phyloP scores from a whole-genome alignment of 257 asterid species.

The Ophiorrhiza pumila region DNA sequence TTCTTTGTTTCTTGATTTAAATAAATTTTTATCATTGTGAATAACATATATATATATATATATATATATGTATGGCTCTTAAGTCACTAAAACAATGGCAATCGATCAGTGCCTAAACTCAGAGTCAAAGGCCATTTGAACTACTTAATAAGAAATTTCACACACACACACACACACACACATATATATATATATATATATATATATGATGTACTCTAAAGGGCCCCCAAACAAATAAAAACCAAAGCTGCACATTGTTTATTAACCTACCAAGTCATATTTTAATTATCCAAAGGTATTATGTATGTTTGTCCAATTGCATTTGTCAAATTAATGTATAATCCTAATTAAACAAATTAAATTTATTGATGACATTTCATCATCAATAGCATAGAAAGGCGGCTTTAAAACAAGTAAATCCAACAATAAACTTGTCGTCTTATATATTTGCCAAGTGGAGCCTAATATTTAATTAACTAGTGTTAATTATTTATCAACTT shows the following conservation, averaged over 20 bases:
- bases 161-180: too few relatives aligned
- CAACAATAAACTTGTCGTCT: not conserved
- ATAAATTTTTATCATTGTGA: too few relatives aligned
- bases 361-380: not conserved
- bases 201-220: too few relatives aligned
- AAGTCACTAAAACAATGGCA: too few relatives aligned
- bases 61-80: too few relatives aligned
- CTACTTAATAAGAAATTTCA: too few relatives aligned
- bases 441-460: not conserved
- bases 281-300: not conserved
- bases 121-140: too few relatives aligned
- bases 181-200: too few relatives aligned
- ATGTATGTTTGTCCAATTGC: not conserved
- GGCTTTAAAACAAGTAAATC: not conserved
- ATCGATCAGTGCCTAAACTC: too few relatives aligned
- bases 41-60: too few relatives aligned
- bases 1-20: too few relatives aligned
- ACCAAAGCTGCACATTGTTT: not conserved
- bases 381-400: not conserved
- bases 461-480: not conserved
- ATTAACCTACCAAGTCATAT: conserved; percentile 1
- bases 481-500: not conserved
- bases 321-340: not conserved
- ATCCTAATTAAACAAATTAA: not conserved
- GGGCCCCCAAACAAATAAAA: not conserved